phyloP scores from a whole-genome alignment of 345 rosid genomes.

The Pseudoturritis turrita region DNA sequence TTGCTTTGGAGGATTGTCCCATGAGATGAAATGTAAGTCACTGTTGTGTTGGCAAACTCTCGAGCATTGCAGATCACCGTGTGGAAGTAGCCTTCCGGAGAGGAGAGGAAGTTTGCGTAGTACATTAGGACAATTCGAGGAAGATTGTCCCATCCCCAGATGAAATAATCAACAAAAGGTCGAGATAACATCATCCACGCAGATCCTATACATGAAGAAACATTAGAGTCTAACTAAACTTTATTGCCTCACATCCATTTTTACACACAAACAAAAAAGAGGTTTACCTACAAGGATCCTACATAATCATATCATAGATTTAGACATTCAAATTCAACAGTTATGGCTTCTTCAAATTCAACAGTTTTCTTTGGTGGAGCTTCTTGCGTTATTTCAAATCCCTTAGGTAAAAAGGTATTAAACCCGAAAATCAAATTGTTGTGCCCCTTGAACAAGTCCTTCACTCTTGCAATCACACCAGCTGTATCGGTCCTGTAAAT shows the following conservation, averaged over 20 bases:
- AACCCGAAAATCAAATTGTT: constrained; percentile 82
- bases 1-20: constrained; percentile 98
- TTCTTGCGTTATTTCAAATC: constrained; percentile 79
- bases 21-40: constrained; percentile 89
- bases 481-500: constrained; percentile 76
- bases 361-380: constrained; percentile 82
- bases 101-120: constrained; percentile 85
- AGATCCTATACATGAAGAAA: constrained; percentile 51
- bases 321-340: no score
- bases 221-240: not conserved
- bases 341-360: constrained; percentile 81
- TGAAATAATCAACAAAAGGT: constrained; percentile 88
- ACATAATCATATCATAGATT: no score
- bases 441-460: constrained; percentile 88
- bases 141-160: constrained; percentile 99
- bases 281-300: no score
- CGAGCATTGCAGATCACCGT: constrained; percentile 80
- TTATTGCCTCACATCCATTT: no score
- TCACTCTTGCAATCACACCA: constrained; percentile 92
- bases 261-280: not conserved
- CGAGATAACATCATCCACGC: constrained; percentile 98
- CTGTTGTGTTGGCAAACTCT: constrained; percentile 87
- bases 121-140: constrained; percentile 88
- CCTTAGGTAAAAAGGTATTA: constrained; percentile 93
- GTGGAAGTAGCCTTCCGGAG: constrained; percentile 99